phyloP scores from a whole-genome alignment of 2,329 filamentous ascomycete species.

The Biscogniauxia marginata region DNA sequence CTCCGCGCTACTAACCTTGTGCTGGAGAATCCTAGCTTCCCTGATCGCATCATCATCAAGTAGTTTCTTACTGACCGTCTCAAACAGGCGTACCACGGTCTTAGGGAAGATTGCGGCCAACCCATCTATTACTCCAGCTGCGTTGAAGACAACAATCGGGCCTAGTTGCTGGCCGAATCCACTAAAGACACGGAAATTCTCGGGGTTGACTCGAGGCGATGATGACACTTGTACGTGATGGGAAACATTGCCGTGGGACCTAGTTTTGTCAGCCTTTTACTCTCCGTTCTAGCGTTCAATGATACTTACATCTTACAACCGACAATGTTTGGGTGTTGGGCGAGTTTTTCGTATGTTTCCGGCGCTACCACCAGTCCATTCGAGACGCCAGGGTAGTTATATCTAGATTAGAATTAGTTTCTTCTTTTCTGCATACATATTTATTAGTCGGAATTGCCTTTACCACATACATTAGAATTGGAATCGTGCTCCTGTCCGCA shows the following conservation, averaged over 20 bases:
- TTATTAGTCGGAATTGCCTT: background rate
- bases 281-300: background rate
- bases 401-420: conserved; percentile 36
- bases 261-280: background rate
- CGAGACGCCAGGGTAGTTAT: conserved; percentile 66
- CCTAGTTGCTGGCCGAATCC: conserved; percentile 66
- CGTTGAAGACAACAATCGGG: conserved; percentile 38
- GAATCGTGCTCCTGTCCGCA: conserved; percentile 56
- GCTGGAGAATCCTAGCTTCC: conserved; percentile 57
- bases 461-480: conserved; percentile 55
- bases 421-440: background rate
- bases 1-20: conserved; percentile 59
- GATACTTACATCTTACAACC: conserved; percentile 58
- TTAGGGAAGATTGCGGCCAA: conserved; percentile 57
- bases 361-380: conserved; percentile 62
- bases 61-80: conserved; percentile 36
- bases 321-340: conserved; percentile 64
- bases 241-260: conserved; percentile 64
- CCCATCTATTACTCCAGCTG: conserved; percentile 39
- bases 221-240: conserved; percentile 60
- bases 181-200: conserved; percentile 60
- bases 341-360: conserved; percentile 54
- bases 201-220: conserved; percentile 57
- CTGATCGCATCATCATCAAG: conserved; percentile 41
- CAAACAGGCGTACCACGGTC: conserved; percentile 57